Percentiles rank a stretch among this genome's conserved stretches.
These are phyloP conservation scores for Trametes meyenii DNA, from an alignment of 768 basidiomycete species.

Conservation along the genomic window DNA sequence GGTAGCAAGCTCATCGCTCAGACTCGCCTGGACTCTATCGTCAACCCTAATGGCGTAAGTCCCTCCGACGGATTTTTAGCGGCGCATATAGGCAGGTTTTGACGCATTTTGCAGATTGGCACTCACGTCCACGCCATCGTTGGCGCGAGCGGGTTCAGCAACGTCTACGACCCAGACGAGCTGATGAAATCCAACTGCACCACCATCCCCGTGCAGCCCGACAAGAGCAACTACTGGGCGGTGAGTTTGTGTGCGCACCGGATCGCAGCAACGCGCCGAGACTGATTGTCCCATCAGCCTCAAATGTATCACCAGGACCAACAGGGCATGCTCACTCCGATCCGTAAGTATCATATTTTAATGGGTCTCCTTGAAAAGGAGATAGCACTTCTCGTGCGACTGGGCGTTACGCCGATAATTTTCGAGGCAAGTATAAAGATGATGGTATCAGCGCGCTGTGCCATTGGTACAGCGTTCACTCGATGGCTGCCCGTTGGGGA, in stretches of 20 bases:
- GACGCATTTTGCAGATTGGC: constrained; percentile 5
- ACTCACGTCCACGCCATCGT: constrained; percentile 24
- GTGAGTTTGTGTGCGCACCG: constrained; percentile 11
- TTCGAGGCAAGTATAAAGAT: too few relatives aligned
- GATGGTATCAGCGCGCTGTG: too few relatives aligned
- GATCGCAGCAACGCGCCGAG: neutral
- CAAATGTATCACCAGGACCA: constrained; percentile 27
- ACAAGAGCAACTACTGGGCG: constrained; percentile 32
- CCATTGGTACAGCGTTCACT: too few relatives aligned
- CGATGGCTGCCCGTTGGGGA: too few relatives aligned
- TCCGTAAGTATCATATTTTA: constrained; percentile 13
- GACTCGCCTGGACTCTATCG: constrained; percentile 22
- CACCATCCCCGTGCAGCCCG: constrained; percentile 25
- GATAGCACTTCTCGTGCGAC: too few relatives aligned
- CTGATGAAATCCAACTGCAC: constrained; percentile 22
- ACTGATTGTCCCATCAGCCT: constrained; percentile 16
- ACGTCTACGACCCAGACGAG: constrained; percentile 16
- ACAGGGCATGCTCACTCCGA: constrained; percentile 20
- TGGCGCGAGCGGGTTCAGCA: constrained; percentile 20
- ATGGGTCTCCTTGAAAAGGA: neutral
- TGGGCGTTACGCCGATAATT: too few relatives aligned
- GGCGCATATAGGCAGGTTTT: too few relatives aligned
- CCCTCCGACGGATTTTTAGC: too few relatives aligned
- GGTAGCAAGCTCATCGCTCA: constrained; percentile 18
- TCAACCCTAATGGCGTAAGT: constrained; percentile 16